Evolutionary conservation across 306 rosid species (phyloP), one percentile per base, ranked within the genome.

Genomic region (Oxytropis ochrocephala): DNA sequence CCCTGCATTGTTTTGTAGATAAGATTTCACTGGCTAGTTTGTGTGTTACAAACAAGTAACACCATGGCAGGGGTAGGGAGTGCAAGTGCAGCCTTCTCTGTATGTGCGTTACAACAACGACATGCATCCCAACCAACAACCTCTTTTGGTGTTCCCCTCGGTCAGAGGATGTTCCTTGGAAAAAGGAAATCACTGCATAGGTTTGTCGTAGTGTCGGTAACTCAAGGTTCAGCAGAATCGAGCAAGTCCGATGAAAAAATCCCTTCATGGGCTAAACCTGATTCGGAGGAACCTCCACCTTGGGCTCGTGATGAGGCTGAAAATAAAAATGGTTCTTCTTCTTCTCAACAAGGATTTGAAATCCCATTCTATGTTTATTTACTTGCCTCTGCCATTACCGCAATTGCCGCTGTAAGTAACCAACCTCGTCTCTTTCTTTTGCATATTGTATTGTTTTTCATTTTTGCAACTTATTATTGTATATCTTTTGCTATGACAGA

Each of bases 251-350:
- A 95, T 0, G 95, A 91, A 63, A 82, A 74, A 29, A 80, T 87
- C 47, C 99, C 97, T 6, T 75, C 97, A 2, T 87, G 99, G 99
- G 96, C 99, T 5, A 95, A 75, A 69, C 83, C 88, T 0, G 97
- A 87, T 24, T 85, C 99, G 1, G 89, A 84, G 13, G 99, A 91
- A 70, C 92, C 96, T 30, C 99, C 99, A 5, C 99, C 99, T 12
- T 91, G 99, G 99, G 96, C 90, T 19, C 85, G 71, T 63, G 73
- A 79, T 4, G 96, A 88, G 51, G 67, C 79, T 32, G 71, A 86
- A 19, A 68, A 57, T 7, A 70, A 60, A 6, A 73, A 1, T 13
- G 5, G 7, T 64, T 72, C 66, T 55, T 76, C 70, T 65, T 72
- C 70, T 69, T 57, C 85, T 0, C 65, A 80, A 18, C 78, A 76